These are phyloP conservation scores for Aurinia saxatilis DNA, from an alignment of 345 rosid species.

Conservation along the genomic window DNA sequence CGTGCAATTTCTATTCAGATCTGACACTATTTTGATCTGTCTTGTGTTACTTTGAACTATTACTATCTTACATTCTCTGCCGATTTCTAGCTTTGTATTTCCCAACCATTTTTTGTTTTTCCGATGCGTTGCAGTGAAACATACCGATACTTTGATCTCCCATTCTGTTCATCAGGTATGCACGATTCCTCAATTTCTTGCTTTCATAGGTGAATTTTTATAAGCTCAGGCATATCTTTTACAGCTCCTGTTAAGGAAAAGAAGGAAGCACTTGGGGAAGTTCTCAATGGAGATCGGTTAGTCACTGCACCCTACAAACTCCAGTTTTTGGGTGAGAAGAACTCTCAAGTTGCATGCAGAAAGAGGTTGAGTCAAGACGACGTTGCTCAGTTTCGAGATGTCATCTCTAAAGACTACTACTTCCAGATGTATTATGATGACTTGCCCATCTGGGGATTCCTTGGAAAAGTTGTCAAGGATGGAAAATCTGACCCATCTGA, in stretches of 20 bases:
- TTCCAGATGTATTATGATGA: constrained; percentile 62
- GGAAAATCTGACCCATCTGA: constrained; percentile 34
- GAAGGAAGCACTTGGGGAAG: constrained; percentile 62
- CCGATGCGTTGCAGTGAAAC: constrained; percentile 34
- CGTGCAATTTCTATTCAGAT: constrained; percentile 7
- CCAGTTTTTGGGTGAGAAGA: constrained; percentile 37
- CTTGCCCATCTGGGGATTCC: constrained; percentile 50
- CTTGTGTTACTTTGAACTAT: background rate
- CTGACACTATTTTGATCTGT: constrained; percentile 16
- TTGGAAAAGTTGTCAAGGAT: constrained; percentile 47
- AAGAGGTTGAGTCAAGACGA: constrained; percentile 39
- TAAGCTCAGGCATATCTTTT: background rate
- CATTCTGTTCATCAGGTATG: constrained; percentile 48
- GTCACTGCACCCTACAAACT: constrained; percentile 60
- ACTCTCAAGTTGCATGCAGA: constrained; percentile 37
- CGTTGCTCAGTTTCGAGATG: constrained; percentile 34
- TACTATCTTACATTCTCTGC: background rate
- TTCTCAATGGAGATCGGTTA: constrained; percentile 60
- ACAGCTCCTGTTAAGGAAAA: constrained; percentile 32
- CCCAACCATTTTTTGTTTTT: background rate
- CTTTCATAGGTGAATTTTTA: background rate
- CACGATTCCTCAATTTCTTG: background rate
- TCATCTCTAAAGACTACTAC: constrained; percentile 41
- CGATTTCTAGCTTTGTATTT: too few species aligned
- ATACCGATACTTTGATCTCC: constrained; percentile 43